These are phyloP conservation scores for Backusella mclennaniae DNA, from an alignment of 192 early-diverging fungal genomes.

Conservation along the genomic window DNA sequence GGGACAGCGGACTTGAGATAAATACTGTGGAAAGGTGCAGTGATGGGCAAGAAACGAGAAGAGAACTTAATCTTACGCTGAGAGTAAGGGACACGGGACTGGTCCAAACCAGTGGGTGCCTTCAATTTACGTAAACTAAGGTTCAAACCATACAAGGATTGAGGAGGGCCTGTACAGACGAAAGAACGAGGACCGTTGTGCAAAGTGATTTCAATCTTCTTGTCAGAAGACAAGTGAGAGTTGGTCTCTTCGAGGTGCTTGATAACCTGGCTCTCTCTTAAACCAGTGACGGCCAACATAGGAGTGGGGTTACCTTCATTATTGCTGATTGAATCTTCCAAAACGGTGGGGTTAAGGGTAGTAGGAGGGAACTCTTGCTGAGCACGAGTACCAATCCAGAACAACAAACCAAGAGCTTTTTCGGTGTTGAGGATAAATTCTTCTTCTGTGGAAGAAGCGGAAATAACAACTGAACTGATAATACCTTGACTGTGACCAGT, in stretches of 20 bases:
- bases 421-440: conserved; percentile 74
- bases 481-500: conserved; percentile 94
- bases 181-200: conserved; percentile 89
- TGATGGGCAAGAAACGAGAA: conserved; percentile 89
- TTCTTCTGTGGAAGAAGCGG: conserved; percentile 72
- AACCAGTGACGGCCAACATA: conserved; percentile 86
- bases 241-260: conserved; percentile 88
- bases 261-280: conserved; percentile 80
- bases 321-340: conserved; percentile 85
- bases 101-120: conserved; percentile 80
- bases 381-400: conserved; percentile 81
- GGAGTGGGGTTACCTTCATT: conserved; percentile 90
- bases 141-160: conserved; percentile 91
- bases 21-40: conserved; percentile 87
- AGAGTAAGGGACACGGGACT: conserved; percentile 83
- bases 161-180: conserved; percentile 87
- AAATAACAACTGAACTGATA: conserved; percentile 79
- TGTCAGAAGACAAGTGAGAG: conserved; percentile 78
- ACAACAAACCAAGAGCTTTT: conserved; percentile 79
- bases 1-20: conserved; percentile 71
- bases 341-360: conserved; percentile 81
- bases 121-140: conserved; percentile 90
- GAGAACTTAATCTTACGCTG: conserved; percentile 91
- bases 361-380: conserved; percentile 78
- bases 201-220: conserved; percentile 82